Evolutionary conservation across 306 rosid species (phyloP).

Genomic region (Rosa rugosa): DNA sequence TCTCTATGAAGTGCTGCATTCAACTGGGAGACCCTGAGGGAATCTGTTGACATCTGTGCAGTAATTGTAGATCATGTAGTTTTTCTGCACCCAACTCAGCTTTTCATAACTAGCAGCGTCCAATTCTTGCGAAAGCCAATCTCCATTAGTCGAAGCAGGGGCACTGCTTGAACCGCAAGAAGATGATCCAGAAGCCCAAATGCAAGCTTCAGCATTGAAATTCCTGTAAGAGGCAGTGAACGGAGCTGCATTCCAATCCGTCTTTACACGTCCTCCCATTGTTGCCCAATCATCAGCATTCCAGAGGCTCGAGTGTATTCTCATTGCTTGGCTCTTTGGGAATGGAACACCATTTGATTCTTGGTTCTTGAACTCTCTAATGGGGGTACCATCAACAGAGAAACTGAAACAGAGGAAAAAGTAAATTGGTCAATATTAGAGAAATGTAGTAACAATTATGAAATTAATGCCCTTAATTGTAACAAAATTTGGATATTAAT

Average conservation of each 20-base stretch:
- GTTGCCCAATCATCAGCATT: slow-evolving; percentile 91
- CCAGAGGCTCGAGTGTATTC: slow-evolving; percentile 66
- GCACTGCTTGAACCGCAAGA: slow-evolving; percentile 40
- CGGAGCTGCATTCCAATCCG: slow-evolving; percentile 66
- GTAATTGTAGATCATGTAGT: slow-evolving; percentile 62
- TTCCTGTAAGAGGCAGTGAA: slow-evolving; percentile 61
- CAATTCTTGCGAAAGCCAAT: slow-evolving; percentile 48
- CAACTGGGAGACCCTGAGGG: slow-evolving; percentile 60
- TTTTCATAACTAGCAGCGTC: slow-evolving; percentile 38
- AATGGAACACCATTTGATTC: slow-evolving; percentile 54
- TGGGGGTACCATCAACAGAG: slow-evolving; percentile 65
- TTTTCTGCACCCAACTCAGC: slow-evolving; percentile 53
- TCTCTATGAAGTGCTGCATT: slow-evolving; percentile 26
- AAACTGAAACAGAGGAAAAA: slow-evolving; percentile 35
- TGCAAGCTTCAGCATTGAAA: slow-evolving; percentile 58
- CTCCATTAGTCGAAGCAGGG: not conserved
- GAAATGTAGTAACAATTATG: not conserved
- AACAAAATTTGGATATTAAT: not conserved
- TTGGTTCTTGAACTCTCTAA: slow-evolving; percentile 72
- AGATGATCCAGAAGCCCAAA: slow-evolving; percentile 38
- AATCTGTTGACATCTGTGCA: slow-evolving; percentile 53
- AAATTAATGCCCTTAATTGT: not conserved
- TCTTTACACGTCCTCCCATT: slow-evolving; percentile 68
- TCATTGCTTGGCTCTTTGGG: slow-evolving; percentile 61
- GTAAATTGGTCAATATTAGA: not conserved